Conservation (phyloP, 495 filamentous ascomycete genomes). For the Penicillium cataractarum region DNA sequence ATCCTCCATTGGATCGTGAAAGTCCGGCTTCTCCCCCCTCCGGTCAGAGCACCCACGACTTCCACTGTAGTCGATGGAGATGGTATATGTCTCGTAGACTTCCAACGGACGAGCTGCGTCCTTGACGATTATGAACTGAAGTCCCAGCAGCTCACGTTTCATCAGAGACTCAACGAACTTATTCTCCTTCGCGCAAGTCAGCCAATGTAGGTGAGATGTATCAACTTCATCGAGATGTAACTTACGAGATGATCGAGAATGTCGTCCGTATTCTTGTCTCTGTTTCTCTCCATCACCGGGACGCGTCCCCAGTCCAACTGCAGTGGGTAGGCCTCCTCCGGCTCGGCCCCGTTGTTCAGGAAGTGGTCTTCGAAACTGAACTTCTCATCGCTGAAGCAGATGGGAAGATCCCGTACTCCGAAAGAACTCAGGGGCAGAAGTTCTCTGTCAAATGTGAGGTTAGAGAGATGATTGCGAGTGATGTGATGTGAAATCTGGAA, state of each 20-base stretch:
- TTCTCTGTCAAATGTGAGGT: constrained; percentile 25
- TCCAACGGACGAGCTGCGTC: not conserved
- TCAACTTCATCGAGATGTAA: not conserved
- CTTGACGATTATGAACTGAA: constrained; percentile 6
- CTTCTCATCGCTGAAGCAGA: constrained; percentile 22
- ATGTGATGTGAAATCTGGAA: not conserved
- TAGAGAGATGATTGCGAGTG: not conserved
- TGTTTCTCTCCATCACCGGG: constrained; percentile 13
- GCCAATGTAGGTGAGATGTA: not conserved
- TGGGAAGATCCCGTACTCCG: constrained; percentile 34
- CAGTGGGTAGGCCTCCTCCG: not conserved
- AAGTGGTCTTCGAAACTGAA: constrained; percentile 34
- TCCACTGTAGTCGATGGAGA: constrained; percentile 7
- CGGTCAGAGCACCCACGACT: not conserved
- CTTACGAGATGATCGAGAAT: constrained; percentile 14
- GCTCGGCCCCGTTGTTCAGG: constrained; percentile 14
- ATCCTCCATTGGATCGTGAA: not conserved
- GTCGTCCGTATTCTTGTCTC: not conserved
- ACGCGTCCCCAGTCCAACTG: not conserved
- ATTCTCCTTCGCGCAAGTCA: constrained; percentile 6
- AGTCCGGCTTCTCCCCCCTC: not conserved
- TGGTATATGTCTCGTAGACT: constrained; percentile 14
- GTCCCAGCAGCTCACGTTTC: not conserved
- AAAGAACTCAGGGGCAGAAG: constrained; percentile 38
- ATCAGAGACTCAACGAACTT: constrained; percentile 7